Evolutionary conservation across 768 basidiomycete species (phyloP), one percentile per base, ranked within the genome.

Genomic region (Phanerochaete carnosa): DNA sequence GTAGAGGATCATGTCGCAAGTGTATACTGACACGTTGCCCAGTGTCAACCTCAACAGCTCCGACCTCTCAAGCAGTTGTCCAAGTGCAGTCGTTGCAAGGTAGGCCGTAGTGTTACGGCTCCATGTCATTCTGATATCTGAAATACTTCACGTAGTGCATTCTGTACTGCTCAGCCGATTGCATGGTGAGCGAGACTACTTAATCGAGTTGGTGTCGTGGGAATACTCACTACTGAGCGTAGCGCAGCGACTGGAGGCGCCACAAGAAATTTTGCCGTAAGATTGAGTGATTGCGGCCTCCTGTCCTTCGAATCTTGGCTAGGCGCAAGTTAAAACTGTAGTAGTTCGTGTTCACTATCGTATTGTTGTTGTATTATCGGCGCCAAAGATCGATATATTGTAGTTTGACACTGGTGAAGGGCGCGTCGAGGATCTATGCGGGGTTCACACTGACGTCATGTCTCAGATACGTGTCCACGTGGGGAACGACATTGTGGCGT

Each of bases 181-280:
- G 70, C 56, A 71, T 72, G 69, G 71, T 68, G 25, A 32, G 66
- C 46, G 11, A 1, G 46, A 47, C 28, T 16, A 43, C 33, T n/a
- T n/a, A 33, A 9, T 12, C n/a, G 23, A 9, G 35, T 55, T 6
- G 4, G 7, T 6, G 19, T 25, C 33, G 19, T 23, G 9, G 4
- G 29, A 15, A 22, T 43, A 39, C n/a, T 55, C 8, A 33, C 15
- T 2, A 2, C 23, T 15, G 9, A n/a, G 23, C 16, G 15, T 37
- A 73, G 72, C 46, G 12, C 9, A 55, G 51, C 3, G 73, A 75
- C 46, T 72, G 73, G 74, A 68, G 66, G 39, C 68, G 70, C 25
- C 73, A 74, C 62, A 73, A 72, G 64, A 49, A 61, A 30, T 71
- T 66, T 33, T 75, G 74, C 64, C 66, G 65, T 32, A 37, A 39